Conservation (phyloP, 2,329 filamentous ascomycete species). For the Ceratocystis alfenasii region DNA sequence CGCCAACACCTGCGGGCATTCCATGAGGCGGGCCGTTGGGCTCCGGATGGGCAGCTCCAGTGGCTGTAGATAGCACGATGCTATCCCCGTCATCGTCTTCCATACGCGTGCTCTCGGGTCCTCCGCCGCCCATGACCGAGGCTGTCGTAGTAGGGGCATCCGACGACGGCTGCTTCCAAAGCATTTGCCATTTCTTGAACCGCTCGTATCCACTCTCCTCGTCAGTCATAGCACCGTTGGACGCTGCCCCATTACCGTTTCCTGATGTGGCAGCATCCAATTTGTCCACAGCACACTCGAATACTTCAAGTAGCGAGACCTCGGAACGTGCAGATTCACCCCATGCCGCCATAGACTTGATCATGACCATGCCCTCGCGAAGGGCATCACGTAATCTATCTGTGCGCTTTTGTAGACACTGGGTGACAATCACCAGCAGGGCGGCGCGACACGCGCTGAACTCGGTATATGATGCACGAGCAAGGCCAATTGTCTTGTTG, state of each 20-base stretch:
- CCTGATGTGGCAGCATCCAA: slow-evolving; percentile 33
- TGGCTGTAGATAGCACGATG: slow-evolving; percentile 16
- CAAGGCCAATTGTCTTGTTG: slow-evolving; percentile 40
- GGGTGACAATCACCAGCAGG: slow-evolving; percentile 37
- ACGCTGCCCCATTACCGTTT: slow-evolving; percentile 24
- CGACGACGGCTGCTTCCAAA: slow-evolving; percentile 29
- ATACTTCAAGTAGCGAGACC: slow-evolving; percentile 41
- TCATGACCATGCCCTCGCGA: slow-evolving; percentile 39
- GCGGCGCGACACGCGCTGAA: slow-evolving; percentile 45
- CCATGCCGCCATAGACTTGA: slow-evolving; percentile 42
- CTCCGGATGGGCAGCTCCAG: background rate
- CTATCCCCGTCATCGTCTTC: slow-evolving; percentile 16
- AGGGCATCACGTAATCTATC: slow-evolving; percentile 35
- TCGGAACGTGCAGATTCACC: slow-evolving; percentile 42
- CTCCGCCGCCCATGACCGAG: background rate
- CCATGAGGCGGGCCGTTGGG: background rate
- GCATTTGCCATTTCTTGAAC: slow-evolving; percentile 42
- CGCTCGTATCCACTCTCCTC: slow-evolving; percentile 36
- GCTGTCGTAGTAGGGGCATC: slow-evolving; percentile 6
- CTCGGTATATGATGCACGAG: slow-evolving; percentile 44
- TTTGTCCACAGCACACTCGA: slow-evolving; percentile 37
- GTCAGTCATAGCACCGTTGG: slow-evolving; percentile 26
- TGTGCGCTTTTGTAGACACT: slow-evolving; percentile 31
- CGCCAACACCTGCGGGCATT: background rate
- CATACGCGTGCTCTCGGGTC: slow-evolving; percentile 20